Evolutionary conservation across 1,139 yeast genomes (phyloP).

Genomic region (Protomyces arabidopsidicola): DNA sequence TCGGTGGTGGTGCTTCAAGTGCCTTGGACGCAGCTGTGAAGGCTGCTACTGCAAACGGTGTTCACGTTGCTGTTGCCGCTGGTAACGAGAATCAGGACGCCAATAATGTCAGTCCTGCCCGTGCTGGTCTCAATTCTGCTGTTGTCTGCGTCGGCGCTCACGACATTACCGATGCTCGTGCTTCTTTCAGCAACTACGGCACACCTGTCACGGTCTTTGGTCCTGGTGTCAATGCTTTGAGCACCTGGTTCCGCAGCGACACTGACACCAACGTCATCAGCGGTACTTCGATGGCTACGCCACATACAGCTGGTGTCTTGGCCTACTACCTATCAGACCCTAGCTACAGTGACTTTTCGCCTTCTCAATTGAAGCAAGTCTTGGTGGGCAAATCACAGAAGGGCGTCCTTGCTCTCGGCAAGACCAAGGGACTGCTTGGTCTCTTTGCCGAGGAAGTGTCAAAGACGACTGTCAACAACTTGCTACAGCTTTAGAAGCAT

Average conservation of each 20-base stretch:
- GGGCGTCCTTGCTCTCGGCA: not conserved
- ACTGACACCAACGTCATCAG: constrained; percentile 82
- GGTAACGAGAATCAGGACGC: constrained; percentile 64
- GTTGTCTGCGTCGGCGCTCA: constrained; percentile 62
- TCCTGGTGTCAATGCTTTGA: constrained; percentile 52
- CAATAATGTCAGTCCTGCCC: constrained; percentile 58
- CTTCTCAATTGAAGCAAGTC: not conserved
- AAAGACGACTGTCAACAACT: not conserved
- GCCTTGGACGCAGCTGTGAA: constrained; percentile 53
- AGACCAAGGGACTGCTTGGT: not conserved
- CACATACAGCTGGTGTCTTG: constrained; percentile 83
- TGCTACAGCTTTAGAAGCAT: not conserved
- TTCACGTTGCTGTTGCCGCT: constrained; percentile 62
- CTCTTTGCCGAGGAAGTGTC: not conserved
- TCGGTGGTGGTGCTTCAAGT: constrained; percentile 56
- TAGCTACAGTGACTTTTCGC: constrained; percentile 48
- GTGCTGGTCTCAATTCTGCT: constrained; percentile 56
- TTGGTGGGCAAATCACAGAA: not conserved
- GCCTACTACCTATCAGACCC: constrained; percentile 58
- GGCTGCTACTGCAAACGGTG: constrained; percentile 55
- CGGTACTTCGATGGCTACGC: constrained; percentile 99
- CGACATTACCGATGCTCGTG: constrained; percentile 48
- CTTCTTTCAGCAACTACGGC: constrained; percentile 61
- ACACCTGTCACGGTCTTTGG: constrained; percentile 61
- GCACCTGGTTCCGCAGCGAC: constrained; percentile 74